Conservation (phyloP, 2,329 filamentous ascomycete genomes). For the Ophiocordyceps camponoti-floridani region DNA sequence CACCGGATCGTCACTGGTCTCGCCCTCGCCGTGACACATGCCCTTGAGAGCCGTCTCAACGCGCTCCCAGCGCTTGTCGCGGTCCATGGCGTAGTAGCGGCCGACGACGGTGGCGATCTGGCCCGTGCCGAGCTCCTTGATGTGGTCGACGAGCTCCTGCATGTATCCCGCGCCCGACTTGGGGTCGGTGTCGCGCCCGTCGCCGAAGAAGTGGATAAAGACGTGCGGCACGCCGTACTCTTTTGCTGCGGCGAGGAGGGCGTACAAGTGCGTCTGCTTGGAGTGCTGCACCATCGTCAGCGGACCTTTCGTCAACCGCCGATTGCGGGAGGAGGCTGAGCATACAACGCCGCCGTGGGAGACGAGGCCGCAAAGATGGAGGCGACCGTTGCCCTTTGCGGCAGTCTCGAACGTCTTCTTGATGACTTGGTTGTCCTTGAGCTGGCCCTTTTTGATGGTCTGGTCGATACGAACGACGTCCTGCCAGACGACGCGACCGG, state of each 20-base stretch:
- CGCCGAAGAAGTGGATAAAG: slow-evolving; percentile 97
- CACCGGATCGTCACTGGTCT: slow-evolving; percentile 68
- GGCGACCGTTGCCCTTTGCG: slow-evolving; percentile 74
- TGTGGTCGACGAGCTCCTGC: slow-evolving; percentile 64
- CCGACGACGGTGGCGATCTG: slow-evolving; percentile 87
- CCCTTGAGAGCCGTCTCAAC: slow-evolving; percentile 82
- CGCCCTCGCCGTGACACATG: slow-evolving; percentile 70
- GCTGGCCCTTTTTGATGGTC: slow-evolving; percentile 69
- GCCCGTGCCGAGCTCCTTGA: slow-evolving; percentile 69
- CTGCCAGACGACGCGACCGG: slow-evolving; percentile 95
- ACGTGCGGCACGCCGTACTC: slow-evolving; percentile 73
- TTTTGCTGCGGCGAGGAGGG: slow-evolving; percentile 78
- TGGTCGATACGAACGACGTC: slow-evolving; percentile 93
- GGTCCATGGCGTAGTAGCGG: slow-evolving; percentile 97
- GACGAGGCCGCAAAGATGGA: slow-evolving; percentile 83
- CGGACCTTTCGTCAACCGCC: background rate
- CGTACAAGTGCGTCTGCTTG: slow-evolving; percentile 85
- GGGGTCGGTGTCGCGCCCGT: slow-evolving; percentile 93
- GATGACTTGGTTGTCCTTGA: slow-evolving; percentile 61
- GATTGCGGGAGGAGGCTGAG: background rate
- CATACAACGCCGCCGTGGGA: slow-evolving; percentile 79
- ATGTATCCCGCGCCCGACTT: slow-evolving; percentile 83
- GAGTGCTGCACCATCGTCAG: slow-evolving; percentile 41
- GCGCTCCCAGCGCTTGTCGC: slow-evolving; percentile 97
- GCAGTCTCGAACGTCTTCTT: slow-evolving; percentile 59